Percentiles rank a stretch among this genome's conserved stretches.
Evolutionary conservation across 768 basidiomycete species (phyloP).

Genomic region (Lactifluus piperatus): DNA sequence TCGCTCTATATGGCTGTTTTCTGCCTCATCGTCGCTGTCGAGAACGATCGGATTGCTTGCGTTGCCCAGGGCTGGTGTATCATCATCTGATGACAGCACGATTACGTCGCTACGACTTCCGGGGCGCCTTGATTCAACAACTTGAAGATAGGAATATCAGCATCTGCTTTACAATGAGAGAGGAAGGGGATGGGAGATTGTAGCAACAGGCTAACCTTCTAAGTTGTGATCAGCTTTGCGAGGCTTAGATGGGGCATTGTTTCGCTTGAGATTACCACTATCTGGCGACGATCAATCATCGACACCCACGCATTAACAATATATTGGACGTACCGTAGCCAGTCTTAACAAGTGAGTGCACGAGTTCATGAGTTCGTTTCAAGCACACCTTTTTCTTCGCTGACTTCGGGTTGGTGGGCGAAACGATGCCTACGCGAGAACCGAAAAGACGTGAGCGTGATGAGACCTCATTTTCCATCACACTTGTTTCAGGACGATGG

Average conservation of each 20-base stretch:
- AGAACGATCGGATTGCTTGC: constrained; percentile 13
- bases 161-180: neutral
- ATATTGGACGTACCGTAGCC: neutral
- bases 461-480: neutral
- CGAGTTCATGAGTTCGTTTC: neutral
- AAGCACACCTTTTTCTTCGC: neutral
- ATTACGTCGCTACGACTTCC: neutral
- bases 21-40: constrained; percentile 10
- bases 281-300: neutral
- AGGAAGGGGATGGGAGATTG: neutral
- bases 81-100: constrained; percentile 5
- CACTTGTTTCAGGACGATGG: neutral
- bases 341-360: neutral
- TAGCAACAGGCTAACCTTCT: constrained; percentile 1
- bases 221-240: neutral
- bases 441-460: neutral
- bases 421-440: neutral
- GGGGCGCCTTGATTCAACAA: neutral
- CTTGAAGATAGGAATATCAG: neutral
- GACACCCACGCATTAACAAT: neutral
- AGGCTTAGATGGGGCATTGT: neutral
- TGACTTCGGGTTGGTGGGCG: neutral
- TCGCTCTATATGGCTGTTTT: neutral
- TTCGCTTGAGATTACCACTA: neutral
- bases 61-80: neutral